phyloP scores from a whole-genome alignment of 352 stramenopile species.

The Globisporangium polare region DNA sequence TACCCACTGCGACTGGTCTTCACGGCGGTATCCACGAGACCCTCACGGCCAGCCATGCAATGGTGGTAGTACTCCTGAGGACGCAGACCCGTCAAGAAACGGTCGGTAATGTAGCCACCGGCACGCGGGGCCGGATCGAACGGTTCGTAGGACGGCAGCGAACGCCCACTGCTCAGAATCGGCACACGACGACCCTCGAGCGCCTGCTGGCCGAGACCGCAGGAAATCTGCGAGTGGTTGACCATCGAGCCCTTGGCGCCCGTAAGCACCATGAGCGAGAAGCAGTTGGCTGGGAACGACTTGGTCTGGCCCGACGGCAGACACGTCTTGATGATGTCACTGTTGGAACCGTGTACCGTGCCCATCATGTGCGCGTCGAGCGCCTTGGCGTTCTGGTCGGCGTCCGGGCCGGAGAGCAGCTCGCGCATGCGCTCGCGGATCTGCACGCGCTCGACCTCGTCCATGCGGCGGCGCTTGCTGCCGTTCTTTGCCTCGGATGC shows the following conservation, averaged over 20 bases:
- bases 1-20: constrained; percentile 99
- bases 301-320: constrained; percentile 96
- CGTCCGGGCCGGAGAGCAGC: constrained; percentile 67
- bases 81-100: constrained; percentile 97
- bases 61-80: constrained; percentile 99
- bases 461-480: constrained; percentile 80
- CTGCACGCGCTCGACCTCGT: constrained; percentile 62
- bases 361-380: constrained; percentile 90
- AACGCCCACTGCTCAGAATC: constrained; percentile 96
- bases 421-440: constrained; percentile 78
- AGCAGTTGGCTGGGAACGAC: constrained; percentile 98
- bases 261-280: constrained; percentile 99
- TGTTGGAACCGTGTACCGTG: constrained; percentile 88
- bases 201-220: constrained; percentile 98
- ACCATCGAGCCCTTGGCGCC: constrained; percentile 99
- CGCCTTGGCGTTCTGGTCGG: constrained; percentile 69
- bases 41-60: constrained; percentile 99
- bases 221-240: constrained; percentile 99
- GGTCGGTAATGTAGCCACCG: constrained; percentile 99
- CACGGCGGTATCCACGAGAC: constrained; percentile 98
- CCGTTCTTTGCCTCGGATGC: constrained; percentile 33
- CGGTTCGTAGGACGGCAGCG: constrained; percentile 97
- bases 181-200: constrained; percentile 98
- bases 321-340: constrained; percentile 99
- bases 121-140: constrained; percentile 97